A percentile compares a stretch with the other conserved stretches of the same genome.
phyloP scores from a whole-genome alignment of 2,329 filamentous ascomycete genomes.

The Colletotrichum abscissum region DNA sequence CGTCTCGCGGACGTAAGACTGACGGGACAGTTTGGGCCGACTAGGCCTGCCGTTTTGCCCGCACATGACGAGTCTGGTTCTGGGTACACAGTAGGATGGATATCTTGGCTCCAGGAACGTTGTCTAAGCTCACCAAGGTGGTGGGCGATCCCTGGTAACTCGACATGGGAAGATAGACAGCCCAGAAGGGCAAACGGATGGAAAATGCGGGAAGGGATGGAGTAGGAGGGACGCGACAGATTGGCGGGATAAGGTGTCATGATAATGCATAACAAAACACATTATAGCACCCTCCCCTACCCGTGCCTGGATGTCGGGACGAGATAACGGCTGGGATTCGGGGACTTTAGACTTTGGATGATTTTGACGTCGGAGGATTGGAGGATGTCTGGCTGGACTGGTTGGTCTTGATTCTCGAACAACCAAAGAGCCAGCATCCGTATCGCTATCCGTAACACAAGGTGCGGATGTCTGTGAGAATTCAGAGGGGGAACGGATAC shows the following conservation, averaged over 20 bases:
- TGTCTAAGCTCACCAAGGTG: not conserved
- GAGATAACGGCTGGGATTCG: conserved; percentile 23
- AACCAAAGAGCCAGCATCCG: not conserved
- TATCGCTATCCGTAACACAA: not conserved
- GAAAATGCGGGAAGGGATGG: conserved; percentile 28
- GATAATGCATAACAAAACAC: not conserved
- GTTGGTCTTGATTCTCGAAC: not conserved
- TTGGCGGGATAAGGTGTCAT: conserved; percentile 22
- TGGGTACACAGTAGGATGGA: not conserved
- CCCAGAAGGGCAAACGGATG: not conserved
- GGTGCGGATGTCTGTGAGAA: not conserved
- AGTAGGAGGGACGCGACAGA: conserved; percentile 14
- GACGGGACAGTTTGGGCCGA: too few species aligned
- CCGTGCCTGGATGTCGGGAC: conserved; percentile 12
- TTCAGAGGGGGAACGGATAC: not conserved
- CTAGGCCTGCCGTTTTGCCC: not conserved
- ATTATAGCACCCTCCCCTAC: conserved; percentile 3
- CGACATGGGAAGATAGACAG: not conserved
- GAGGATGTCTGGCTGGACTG: not conserved
- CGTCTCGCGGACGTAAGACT: not conserved
- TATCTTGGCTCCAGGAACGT: not conserved
- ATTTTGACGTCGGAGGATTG: not conserved
- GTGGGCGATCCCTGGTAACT: not conserved
- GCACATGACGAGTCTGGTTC: not conserved
- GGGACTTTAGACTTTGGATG: not conserved